Percentiles rank a stretch among this genome's conserved stretches.
These are phyloP conservation scores for Mortierella sp. DNA, from an alignment of 371 early-diverging fungal species.

Conservation along the genomic window DNA sequence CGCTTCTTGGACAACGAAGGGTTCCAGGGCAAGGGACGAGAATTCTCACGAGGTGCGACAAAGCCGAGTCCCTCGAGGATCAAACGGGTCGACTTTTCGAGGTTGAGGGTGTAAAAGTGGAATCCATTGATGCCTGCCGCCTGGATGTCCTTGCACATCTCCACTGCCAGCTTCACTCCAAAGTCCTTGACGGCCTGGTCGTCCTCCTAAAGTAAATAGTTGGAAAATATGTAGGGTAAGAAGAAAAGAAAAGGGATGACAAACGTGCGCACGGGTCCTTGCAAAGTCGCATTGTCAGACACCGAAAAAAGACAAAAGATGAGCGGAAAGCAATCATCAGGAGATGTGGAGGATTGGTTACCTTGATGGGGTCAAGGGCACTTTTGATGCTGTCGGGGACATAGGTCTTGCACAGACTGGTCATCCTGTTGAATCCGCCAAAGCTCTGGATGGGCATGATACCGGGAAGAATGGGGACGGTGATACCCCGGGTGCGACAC, in stretches of 20 bases:
- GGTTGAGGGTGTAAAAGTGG: constrained; percentile 89
- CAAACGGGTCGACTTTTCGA: constrained; percentile 83
- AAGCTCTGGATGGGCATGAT: constrained; percentile 93
- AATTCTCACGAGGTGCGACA: constrained; percentile 82
- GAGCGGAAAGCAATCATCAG: too few species aligned
- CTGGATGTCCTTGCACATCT: constrained; percentile 81
- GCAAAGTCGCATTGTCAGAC: not conserved
- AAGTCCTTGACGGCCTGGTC: constrained; percentile 92
- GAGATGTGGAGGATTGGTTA: not conserved
- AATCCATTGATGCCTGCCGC: constrained; percentile 74
- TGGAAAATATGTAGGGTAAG: not conserved
- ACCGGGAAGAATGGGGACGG: constrained; percentile 89
- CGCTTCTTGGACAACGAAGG: constrained; percentile 82
- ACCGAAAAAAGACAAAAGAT: not conserved
- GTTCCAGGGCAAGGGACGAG: constrained; percentile 94
- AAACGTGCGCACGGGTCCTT: not conserved
- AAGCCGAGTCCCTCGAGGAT: constrained; percentile 85
- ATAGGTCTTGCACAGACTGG: constrained; percentile 80
- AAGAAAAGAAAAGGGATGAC: not conserved
- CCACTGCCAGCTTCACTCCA: constrained; percentile 81
- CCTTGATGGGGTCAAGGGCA: constrained; percentile 88
- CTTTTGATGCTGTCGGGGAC: constrained; percentile 81
- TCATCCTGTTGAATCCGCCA: constrained; percentile 87
- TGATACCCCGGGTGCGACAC: constrained; percentile 80
- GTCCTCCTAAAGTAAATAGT: constrained; percentile 68